Percentiles rank a stretch among this genome's conserved stretches.
Evolutionary conservation across 768 basidiomycete species (phyloP).

Genomic region (Mycena venus): DNA sequence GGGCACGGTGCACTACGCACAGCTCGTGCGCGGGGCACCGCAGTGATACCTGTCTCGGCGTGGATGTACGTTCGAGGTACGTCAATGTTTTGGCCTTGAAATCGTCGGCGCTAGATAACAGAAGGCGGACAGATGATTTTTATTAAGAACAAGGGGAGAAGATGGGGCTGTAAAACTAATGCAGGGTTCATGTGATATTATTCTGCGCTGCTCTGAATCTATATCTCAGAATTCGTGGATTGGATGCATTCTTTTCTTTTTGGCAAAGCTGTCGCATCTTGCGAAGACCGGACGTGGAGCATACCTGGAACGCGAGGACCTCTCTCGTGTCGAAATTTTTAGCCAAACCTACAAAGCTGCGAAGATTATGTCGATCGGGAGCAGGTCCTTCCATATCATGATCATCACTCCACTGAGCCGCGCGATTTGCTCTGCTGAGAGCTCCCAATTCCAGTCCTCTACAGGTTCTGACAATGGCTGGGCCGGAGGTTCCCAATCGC

Average conservation of each 20-base stretch:
- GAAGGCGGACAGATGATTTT: too few relatives aligned
- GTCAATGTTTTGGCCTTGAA: not conserved
- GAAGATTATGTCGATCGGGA: not conserved
- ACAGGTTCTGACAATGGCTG: not conserved
- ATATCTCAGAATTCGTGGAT: too few relatives aligned
- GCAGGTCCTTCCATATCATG: constrained; percentile 25
- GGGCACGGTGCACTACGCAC: constrained; percentile 68
- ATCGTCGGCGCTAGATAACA: not conserved
- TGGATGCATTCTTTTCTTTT: too few relatives aligned
- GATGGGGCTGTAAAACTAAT: too few relatives aligned
- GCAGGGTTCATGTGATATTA: too few relatives aligned
- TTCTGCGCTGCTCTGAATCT: too few relatives aligned
- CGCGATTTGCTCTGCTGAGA: constrained; percentile 8
- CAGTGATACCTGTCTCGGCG: constrained; percentile 3
- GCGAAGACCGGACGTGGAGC: too few relatives aligned
- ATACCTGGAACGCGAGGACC: too few relatives aligned
- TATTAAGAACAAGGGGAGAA: too few relatives aligned
- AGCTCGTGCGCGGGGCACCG: constrained; percentile 49
- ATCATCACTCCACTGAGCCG: constrained; percentile 1
- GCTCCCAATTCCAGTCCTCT: constrained; percentile 28
- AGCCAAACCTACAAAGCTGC: not conserved
- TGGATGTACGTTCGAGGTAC: not conserved
- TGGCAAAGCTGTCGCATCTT: too few relatives aligned
- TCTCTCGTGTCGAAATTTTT: too few relatives aligned
- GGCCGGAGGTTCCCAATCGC: too few relatives aligned